Percentiles rank a stretch among this genome's conserved stretches.
Evolutionary conservation across 306 rosid genomes (phyloP).

Genomic region (Fragaria vesca): DNA sequence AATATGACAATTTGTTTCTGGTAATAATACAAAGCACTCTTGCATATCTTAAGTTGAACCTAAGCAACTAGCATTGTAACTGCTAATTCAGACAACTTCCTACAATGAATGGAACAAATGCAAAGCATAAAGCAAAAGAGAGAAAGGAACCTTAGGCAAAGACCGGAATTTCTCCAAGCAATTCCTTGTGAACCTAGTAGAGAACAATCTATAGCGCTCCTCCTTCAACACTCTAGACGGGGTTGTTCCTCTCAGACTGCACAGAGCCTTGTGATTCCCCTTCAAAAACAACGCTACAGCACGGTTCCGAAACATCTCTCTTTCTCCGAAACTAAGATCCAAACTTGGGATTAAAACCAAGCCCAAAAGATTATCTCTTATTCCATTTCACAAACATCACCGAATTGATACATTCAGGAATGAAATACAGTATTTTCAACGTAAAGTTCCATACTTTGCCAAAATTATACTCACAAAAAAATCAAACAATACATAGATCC

Average conservation of each 20-base stretch:
- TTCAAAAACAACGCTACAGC: constrained; percentile 21
- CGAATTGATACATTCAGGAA: neutral
- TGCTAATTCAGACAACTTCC: neutral
- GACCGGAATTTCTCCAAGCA: constrained; percentile 3
- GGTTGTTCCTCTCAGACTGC: constrained; percentile 11
- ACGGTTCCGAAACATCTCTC: constrained; percentile 28
- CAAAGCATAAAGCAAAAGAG: neutral
- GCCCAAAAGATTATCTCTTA: neutral
- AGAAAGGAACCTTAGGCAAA: constrained; percentile 18
- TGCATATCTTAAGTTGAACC: neutral
- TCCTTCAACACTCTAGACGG: neutral
- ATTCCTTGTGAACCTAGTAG: constrained; percentile 5
- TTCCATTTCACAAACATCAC: neutral
- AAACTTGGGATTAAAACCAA: constrained; percentile 1
- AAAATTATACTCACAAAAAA: neutral
- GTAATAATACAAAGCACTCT: neutral
- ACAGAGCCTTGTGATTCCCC: constrained; percentile 20
- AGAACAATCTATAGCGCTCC: constrained; percentile 13
- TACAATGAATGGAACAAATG: neutral
- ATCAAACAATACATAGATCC: neutral
- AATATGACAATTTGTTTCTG: neutral
- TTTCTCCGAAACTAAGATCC: neutral
- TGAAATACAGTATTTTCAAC: neutral
- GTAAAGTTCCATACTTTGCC: neutral
- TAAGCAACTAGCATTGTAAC: neutral